These are phyloP conservation scores for Cucurbita maxima DNA, from an alignment of 306 rosid genomes.

Conservation along the genomic window DNA sequence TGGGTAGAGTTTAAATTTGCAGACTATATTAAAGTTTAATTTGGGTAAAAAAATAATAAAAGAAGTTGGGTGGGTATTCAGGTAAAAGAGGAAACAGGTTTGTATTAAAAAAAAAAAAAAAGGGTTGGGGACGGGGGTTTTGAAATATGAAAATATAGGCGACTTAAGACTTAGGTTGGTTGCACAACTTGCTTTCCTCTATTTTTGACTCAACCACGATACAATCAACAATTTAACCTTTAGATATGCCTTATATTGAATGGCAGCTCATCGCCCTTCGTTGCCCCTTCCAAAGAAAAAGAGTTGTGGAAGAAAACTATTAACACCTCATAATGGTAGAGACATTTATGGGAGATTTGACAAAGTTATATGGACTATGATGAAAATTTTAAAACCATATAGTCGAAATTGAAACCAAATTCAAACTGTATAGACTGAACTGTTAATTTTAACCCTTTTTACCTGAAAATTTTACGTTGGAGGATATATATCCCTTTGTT, in stretches of 20 bases:
- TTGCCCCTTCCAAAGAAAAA: background rate
- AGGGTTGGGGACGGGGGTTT: background rate
- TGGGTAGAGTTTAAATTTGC: background rate
- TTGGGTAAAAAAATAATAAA: background rate
- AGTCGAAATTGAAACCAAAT: background rate
- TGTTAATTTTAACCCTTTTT: background rate
- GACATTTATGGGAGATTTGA: background rate
- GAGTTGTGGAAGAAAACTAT: background rate
- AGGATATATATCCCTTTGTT: background rate
- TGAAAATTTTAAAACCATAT: background rate
- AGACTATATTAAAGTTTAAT: background rate
- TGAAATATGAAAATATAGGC: background rate
- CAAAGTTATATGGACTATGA: background rate
- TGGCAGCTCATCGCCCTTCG: background rate
- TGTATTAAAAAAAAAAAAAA: background rate
- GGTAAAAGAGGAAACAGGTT: background rate
- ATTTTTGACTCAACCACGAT: background rate
- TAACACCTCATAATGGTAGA: too few relatives aligned
- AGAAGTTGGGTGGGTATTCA: background rate
- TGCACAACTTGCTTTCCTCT: background rate
- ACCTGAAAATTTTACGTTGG: background rate
- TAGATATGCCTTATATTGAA: background rate
- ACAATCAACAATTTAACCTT: background rate
- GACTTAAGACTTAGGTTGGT: background rate
- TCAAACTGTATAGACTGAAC: background rate